Percentiles rank a stretch among this genome's conserved stretches.
These are phyloP conservation scores for Malassezia pachydermatis DNA, from an alignment of 1,284 basidiomycete species.

Conservation along the genomic window DNA sequence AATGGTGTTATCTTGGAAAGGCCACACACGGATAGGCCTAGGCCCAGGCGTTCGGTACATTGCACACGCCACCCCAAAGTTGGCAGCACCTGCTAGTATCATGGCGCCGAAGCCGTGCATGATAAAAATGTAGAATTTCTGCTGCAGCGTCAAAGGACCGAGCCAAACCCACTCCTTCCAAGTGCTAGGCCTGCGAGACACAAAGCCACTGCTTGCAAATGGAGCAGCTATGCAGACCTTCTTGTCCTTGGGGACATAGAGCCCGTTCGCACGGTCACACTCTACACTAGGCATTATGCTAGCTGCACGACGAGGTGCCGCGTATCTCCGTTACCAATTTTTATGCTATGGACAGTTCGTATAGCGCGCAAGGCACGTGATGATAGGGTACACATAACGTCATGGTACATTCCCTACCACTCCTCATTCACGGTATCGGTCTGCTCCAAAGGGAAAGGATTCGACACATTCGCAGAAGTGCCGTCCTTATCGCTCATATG, in stretches of 20 bases:
- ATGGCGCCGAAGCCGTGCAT: slow-evolving; percentile 18
- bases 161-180: slow-evolving; percentile 15
- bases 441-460: too few relatives aligned
- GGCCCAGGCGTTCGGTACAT: slow-evolving; percentile 23
- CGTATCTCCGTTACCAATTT: too few relatives aligned
- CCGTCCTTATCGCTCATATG: too few relatives aligned
- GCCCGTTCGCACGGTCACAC: too few relatives aligned
- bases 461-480: too few relatives aligned
- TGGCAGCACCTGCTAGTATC: slow-evolving; percentile 27
- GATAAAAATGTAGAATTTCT: slow-evolving; percentile 18
- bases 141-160: slow-evolving; percentile 6
- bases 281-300: too few relatives aligned
- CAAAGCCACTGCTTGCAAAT: slow-evolving; percentile 54
- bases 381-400: too few relatives aligned
- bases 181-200: neutral
- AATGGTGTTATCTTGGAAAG: slow-evolving; percentile 30
- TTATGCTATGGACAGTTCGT: too few relatives aligned
- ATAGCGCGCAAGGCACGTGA: too few relatives aligned
- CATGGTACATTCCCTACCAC: too few relatives aligned
- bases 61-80: slow-evolving; percentile 39
- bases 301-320: too few relatives aligned
- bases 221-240: slow-evolving; percentile 45
- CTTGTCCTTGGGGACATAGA: slow-evolving; percentile 5
- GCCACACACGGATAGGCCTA: slow-evolving; percentile 27
- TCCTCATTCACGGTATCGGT: too few relatives aligned